phyloP scores from a whole-genome alignment of 176 grass and related monocot genomes.

The Juncus inflexus region DNA sequence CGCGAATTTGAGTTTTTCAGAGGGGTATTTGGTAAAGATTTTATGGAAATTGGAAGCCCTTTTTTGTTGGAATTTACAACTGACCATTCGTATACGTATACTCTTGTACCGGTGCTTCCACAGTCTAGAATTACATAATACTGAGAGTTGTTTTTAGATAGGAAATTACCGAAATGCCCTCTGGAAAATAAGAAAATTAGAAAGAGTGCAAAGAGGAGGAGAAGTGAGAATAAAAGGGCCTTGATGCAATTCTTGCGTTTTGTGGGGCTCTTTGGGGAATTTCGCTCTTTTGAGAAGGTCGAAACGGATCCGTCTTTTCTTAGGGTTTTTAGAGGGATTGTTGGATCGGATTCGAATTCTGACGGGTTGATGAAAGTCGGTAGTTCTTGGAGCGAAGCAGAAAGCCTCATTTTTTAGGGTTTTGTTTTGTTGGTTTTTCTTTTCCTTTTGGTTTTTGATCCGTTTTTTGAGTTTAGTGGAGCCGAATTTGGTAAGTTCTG shows the following conservation, averaged over 20 bases:
- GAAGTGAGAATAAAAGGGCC: conserved; percentile 39
- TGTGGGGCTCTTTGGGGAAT: conserved; percentile 68
- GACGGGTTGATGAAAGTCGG: conserved; percentile 55
- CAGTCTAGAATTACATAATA: conserved; percentile 99
- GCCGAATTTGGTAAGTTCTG: neutral
- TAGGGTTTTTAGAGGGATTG: conserved; percentile 56
- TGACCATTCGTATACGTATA: conserved; percentile 89
- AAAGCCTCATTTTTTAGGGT: conserved; percentile 58
- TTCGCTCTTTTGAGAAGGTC: conserved; percentile 92
- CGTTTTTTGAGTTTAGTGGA: conserved; percentile 6
- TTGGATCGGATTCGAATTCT: conserved; percentile 46
- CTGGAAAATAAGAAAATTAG: conserved; percentile 49
- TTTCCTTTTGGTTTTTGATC: conserved; percentile 5
- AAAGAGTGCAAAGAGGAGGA: conserved; percentile 41
- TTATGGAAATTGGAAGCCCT: conserved; percentile 66
- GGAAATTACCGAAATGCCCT: conserved; percentile 61
- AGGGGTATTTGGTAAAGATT: conserved; percentile 62
- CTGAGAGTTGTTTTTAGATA: conserved; percentile 65
- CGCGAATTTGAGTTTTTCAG: conserved; percentile 44
- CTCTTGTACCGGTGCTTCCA: conserved; percentile 90
- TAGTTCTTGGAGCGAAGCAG: conserved; percentile 82
- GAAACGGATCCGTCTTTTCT: conserved; percentile 55
- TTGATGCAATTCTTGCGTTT: conserved; percentile 67
- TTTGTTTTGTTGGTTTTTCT: conserved; percentile 1
- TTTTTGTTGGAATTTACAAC: conserved; percentile 49